A percentile compares a stretch with the other conserved stretches of the same genome.
Conservation (phyloP, 1,284 basidiomycete species). For the Ceratobasidium sp. region DNA sequence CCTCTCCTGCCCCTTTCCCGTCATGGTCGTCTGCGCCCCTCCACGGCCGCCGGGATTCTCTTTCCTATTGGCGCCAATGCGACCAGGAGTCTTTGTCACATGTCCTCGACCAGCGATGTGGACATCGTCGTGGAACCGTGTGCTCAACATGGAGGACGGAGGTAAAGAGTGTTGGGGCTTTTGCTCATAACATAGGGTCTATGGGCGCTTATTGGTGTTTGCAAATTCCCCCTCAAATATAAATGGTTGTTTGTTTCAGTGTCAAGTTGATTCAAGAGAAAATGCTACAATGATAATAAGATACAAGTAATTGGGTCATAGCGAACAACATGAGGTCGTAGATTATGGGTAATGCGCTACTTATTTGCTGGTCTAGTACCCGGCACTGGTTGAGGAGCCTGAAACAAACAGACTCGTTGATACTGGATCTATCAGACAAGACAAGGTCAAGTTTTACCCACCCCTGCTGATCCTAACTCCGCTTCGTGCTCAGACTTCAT, state of each 20-base stretch:
- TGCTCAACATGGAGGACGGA: constrained; percentile 22
- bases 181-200: constrained; percentile 8
- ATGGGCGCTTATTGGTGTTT: background rate
- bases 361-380: background rate
- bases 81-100: constrained; percentile 30
- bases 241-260: background rate
- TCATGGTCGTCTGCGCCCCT: constrained; percentile 20
- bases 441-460: too few relatives aligned
- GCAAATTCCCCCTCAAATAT: background rate
- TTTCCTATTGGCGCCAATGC: constrained; percentile 24
- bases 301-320: too few relatives aligned
- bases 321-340: too few relatives aligned
- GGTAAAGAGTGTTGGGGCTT: constrained; percentile 20
- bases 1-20: constrained; percentile 39
- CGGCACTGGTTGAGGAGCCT: background rate
- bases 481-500: constrained; percentile 38
- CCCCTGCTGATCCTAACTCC: background rate
- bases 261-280: too few relatives aligned
- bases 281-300: too few relatives aligned
- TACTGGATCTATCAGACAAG: too few relatives aligned
- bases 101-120: constrained; percentile 24
- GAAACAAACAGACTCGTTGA: background rate
- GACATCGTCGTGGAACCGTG: constrained; percentile 42
- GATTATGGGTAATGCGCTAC: too few relatives aligned
- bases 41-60: constrained; percentile 41